Evolutionary conservation across 305 asterid genomes (phyloP), one percentile per base, ranked within the genome.

Genomic region (Fraxinus platypoda): DNA sequence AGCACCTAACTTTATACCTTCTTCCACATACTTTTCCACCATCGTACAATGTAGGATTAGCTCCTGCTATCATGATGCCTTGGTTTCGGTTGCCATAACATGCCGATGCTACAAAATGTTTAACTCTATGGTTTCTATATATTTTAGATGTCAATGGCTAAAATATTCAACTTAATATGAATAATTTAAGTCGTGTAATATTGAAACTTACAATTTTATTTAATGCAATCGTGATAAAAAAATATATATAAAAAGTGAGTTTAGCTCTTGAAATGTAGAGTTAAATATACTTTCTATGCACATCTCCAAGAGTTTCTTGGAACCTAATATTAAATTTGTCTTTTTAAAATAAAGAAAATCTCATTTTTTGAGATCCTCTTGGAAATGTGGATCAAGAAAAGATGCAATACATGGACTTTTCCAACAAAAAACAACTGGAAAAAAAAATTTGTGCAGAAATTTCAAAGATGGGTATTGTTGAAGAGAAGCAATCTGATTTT

Each of bases 11-110:
- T 2, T 19, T 77, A 66, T 78, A 86, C 15, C 28, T 52, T 21
- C 54, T 62, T 3, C 88, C 88, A 31, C 88, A 86, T 0, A 81
- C 87, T 4, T 81, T 80, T 3, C 87, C 76, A 35, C 75, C 78
- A 71, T 64, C 8, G 85, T 74, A 86, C 12, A 86, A 31, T 0
- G n/a, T 43, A 43, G 54, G n/a, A 43, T 43, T 43, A 43, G 54
- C 57, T 12, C 57, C 57, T 13, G 57, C 57, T 46, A 46, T 13
- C 57, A 46, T 13, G 57, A 13, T 13, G 54, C 54, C n/a, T 11
- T 12, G 54, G 19, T 46, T 12, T 46, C 17, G 57, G n/a, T 46
- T 3, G 19, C 57, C 57, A 46, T 46, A 46, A 12, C 57, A 46
- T 46, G 57, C 57, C 57, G 87, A 86, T 21, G 81, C 88, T 86